Evolutionary conservation across 305 asterid genomes (phyloP).

Genomic region (Fraxinus dipetala): DNA sequence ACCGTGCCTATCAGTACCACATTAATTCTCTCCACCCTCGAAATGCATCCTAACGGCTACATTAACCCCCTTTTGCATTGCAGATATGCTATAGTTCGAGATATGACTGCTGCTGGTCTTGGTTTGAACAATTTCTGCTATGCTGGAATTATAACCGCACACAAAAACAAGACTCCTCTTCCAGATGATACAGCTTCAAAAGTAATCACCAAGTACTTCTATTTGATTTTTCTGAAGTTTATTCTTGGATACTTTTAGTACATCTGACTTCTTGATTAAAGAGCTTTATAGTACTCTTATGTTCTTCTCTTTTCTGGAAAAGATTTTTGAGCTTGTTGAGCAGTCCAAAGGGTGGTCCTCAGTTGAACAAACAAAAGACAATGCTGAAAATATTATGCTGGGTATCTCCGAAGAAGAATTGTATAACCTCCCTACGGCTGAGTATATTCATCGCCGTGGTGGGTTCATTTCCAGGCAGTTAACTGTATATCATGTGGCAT

Average conservation of each 20-base stretch:
- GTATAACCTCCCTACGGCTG: constrained; percentile 82
- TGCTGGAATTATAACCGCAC: constrained; percentile 82
- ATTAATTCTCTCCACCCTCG: background rate
- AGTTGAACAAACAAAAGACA: constrained; percentile 65
- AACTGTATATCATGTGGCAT: constrained; percentile 89
- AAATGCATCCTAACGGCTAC: constrained; percentile 9
- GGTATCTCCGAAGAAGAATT: constrained; percentile 83
- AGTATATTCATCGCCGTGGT: constrained; percentile 67
- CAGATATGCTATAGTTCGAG: constrained; percentile 81
- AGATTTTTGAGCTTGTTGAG: constrained; percentile 92
- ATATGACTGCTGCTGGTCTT: constrained; percentile 95
- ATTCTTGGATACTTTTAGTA: constrained; percentile 10
- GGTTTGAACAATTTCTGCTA: constrained; percentile 88
- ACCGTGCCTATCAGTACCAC: background rate
- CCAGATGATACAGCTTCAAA: constrained; percentile 60
- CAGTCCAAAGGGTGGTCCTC: constrained; percentile 97
- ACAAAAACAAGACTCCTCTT: constrained; percentile 57
- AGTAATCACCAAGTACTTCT: constrained; percentile 37
- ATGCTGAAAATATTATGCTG: constrained; percentile 76
- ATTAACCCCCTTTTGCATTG: constrained; percentile 24
- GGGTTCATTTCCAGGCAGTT: constrained; percentile 57
- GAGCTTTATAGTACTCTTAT: background rate
- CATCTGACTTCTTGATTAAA: constrained; percentile 21
- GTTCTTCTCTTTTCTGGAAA: constrained; percentile 31
- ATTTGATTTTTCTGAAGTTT: constrained; percentile 17